phyloP scores from a whole-genome alignment of 192 early-diverging fungal species.

The Anaeromyces robustus region DNA sequence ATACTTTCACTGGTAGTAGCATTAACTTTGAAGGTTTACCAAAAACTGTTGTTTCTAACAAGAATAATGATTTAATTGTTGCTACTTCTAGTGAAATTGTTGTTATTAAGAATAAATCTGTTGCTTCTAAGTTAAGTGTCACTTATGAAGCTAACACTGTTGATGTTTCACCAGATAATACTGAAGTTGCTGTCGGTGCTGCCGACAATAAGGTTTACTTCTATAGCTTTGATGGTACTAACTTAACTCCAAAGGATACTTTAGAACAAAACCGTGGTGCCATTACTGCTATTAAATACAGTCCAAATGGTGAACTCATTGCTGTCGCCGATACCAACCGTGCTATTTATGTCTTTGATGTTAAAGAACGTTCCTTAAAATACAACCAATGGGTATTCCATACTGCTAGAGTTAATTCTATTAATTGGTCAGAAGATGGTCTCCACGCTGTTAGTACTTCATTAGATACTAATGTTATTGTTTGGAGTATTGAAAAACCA shows the following conservation, averaged over 20 bases:
- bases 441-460: conserved; percentile 58
- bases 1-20: conserved; percentile 25
- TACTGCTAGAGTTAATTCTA: conserved; percentile 59
- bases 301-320: conserved; percentile 53
- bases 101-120: neutral
- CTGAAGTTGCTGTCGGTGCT: conserved; percentile 17
- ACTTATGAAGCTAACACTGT: conserved; percentile 6
- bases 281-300: conserved; percentile 65
- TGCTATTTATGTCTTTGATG: conserved; percentile 49
- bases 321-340: conserved; percentile 69
- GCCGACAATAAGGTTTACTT: conserved; percentile 49
- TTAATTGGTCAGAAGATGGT: conserved; percentile 67
- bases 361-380: conserved; percentile 15
- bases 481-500: conserved; percentile 74
- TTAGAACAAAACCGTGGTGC: conserved; percentile 34
- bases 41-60: conserved; percentile 27
- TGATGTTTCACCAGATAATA: neutral
- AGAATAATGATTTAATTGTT: conserved; percentile 27
- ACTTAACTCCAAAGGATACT: conserved; percentile 4
- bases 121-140: neutral
- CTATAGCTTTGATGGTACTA: conserved; percentile 31
- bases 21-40: conserved; percentile 28
- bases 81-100: conserved; percentile 33
- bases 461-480: conserved; percentile 78
- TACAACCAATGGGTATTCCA: conserved; percentile 76